Base-by-base conservation (phyloP, 2,329 filamentous ascomycete species). In the Penicillium occitanis region DNA sequence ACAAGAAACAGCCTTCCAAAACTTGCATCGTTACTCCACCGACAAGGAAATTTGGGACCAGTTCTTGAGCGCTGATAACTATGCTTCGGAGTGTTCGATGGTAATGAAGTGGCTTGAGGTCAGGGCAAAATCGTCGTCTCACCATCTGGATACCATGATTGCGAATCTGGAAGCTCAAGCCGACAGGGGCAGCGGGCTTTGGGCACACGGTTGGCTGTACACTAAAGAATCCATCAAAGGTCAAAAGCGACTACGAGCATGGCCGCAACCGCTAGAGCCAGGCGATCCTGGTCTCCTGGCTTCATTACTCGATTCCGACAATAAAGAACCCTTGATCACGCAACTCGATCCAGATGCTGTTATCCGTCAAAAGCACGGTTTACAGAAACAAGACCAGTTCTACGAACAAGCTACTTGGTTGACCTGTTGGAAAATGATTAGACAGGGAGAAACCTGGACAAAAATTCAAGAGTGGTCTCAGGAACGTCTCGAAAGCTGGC, bases 371-470 rank as follows among this genome's bases (percentile, higher is more conserved):
- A 85, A 85, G 59, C 87, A 91, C 63, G 87, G 85, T 60, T 82
- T 98, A 48, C 90, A 96, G 74, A 86, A 88, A 28, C 88, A 93
- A 72, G 95, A 99, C 74, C 88, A 92, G 70, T 93, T 89, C 73
- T 95, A 94, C 69, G 95, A 99, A 80, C 87, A 90, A 63, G 91
- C 93, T 2, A 91, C 96, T 57, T 98, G 95, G 93, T 85, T 93
- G 68, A 90, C 91, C n/a, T 95, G 92, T 78, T 98, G 93, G 82
- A 92, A 97, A 76, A 91, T 97, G 83, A 83, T 99, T 62, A 88
- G 94, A 59, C 88, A 93, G 55, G 95, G 95, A n/a, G 89, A 88
- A 70, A 87, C 84, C 68, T 87, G 91, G 79, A 79, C 85, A 8
- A 86, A 90, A 44, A 91, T 98, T 69, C 87, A 88, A 64, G 90